Conservation (phyloP, 805 yeast genomes). For the Hanseniaspora valbyensis region DNA sequence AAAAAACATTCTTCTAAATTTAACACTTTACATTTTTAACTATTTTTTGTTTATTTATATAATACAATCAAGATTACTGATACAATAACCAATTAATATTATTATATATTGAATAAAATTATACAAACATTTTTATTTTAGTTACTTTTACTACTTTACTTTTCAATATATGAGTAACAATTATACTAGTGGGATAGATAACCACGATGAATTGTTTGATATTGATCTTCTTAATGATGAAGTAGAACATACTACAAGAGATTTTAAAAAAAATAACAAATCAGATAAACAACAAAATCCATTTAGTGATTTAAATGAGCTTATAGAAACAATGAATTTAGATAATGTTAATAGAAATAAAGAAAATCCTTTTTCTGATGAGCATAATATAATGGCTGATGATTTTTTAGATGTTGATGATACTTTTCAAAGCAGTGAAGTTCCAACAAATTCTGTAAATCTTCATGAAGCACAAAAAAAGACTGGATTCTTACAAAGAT, state of each 20-base stretch:
- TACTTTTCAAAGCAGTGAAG: background rate
- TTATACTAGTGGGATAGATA: background rate
- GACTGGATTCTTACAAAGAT: slow-evolving; percentile 20
- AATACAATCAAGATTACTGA: too few relatives aligned
- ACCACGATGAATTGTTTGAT: slow-evolving; percentile 32
- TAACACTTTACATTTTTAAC: too few relatives aligned
- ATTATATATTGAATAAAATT: too few relatives aligned
- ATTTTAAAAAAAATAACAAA: slow-evolving; percentile 16
- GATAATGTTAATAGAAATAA: slow-evolving; percentile 30
- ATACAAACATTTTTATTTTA: too few relatives aligned
- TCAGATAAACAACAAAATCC: slow-evolving; percentile 16
- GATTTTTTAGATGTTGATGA: background rate
- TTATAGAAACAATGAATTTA: slow-evolving; percentile 30
- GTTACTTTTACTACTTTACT: too few relatives aligned
- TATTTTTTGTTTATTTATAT: too few relatives aligned
- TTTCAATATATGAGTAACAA: background rate
- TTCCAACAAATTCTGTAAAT: background rate
- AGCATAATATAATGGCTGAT: slow-evolving; percentile 16
- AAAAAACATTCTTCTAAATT: too few relatives aligned
- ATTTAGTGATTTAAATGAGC: slow-evolving; percentile 18
- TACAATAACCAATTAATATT: too few relatives aligned
- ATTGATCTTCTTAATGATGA: slow-evolving; percentile 30
- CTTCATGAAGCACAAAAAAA: slow-evolving; percentile 14
- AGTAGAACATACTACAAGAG: slow-evolving; percentile 16
- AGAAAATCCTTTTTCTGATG: slow-evolving; percentile 23